Conservation (phyloP, 2,329 filamentous ascomycete genomes). For the Xylariaceae sp. region DNA sequence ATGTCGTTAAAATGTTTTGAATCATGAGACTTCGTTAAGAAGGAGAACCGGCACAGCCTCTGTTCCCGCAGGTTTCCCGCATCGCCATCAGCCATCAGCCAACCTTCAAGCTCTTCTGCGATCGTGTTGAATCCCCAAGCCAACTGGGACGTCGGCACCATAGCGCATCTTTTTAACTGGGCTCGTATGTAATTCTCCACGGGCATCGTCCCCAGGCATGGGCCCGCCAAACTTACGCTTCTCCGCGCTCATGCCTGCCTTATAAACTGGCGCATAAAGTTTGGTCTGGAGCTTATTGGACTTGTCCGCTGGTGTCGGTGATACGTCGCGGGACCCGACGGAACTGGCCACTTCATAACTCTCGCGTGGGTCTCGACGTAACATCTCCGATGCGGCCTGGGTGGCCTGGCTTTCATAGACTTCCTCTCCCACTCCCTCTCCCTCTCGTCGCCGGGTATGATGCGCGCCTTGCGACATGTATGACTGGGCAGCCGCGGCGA, state of each 20-base stretch:
- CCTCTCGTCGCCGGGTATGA: conserved; percentile 30
- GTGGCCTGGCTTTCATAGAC: conserved; percentile 71
- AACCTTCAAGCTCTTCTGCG: conserved; percentile 7
- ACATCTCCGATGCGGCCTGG: conserved; percentile 68
- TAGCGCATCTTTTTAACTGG: conserved; percentile 48
- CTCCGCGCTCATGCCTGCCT: conserved; percentile 35
- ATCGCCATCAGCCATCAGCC: neutral
- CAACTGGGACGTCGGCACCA: conserved; percentile 39
- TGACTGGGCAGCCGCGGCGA: conserved; percentile 42
- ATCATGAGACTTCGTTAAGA: conserved; percentile 11
- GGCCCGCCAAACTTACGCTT: conserved; percentile 47
- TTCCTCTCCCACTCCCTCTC: conserved; percentile 42
- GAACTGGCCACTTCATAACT: conserved; percentile 47
- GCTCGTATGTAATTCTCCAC: conserved; percentile 37
- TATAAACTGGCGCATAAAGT: conserved; percentile 42
- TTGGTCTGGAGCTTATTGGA: conserved; percentile 47
- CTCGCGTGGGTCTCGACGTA: conserved; percentile 53
- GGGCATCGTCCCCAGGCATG: conserved; percentile 28
- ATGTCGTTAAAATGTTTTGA: conserved; percentile 1
- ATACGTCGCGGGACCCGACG: conserved; percentile 39
- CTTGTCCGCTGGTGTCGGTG: conserved; percentile 41
- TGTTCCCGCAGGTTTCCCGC: neutral
- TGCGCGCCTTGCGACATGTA: conserved; percentile 32
- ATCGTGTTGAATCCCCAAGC: conserved; percentile 44
- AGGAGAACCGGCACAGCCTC: neutral